Evolutionary conservation across 2,329 filamentous ascomycete species (phyloP).

Genomic region (Pyrenophora seminiperda): DNA sequence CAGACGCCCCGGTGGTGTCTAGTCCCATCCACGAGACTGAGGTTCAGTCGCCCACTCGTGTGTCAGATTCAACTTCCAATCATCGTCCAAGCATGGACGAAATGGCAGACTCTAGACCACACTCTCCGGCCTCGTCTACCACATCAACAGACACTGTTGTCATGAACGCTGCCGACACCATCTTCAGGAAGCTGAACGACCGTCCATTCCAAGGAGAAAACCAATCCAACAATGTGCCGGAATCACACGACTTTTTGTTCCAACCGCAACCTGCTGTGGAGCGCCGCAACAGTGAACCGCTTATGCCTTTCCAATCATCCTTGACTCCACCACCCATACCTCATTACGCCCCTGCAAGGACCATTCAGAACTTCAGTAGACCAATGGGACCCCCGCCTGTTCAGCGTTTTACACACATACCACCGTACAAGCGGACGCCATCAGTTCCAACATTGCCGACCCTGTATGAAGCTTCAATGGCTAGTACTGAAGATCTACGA

Average conservation of each 20-base stretch:
- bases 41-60: constrained; percentile 9
- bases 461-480: constrained; percentile 40
- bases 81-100: constrained; percentile 15
- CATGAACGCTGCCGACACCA: constrained; percentile 34
- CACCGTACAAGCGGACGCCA: constrained; percentile 22
- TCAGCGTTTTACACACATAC: constrained; percentile 10
- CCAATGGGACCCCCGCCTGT: constrained; percentile 22
- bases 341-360: constrained; percentile 24
- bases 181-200: constrained; percentile 37
- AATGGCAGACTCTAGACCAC: constrained; percentile 14
- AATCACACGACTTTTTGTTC: constrained; percentile 39
- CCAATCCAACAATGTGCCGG: constrained; percentile 24
- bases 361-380: constrained; percentile 33
- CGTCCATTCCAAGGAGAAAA: constrained; percentile 20
- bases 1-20: constrained; percentile 26
- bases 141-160: constrained; percentile 29
- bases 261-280: constrained; percentile 13
- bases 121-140: constrained; percentile 31
- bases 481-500: constrained; percentile 26
- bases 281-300: constrained; percentile 15
- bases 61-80: constrained; percentile 10
- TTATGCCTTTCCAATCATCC: constrained; percentile 15
- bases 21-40: constrained; percentile 1
- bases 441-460: constrained; percentile 35
- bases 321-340: constrained; percentile 14